A percentile compares a stretch with the other conserved stretches of the same genome.
Conservation (phyloP, 1,139 yeast species). For the Lodderomyces oxycetoniae region DNA sequence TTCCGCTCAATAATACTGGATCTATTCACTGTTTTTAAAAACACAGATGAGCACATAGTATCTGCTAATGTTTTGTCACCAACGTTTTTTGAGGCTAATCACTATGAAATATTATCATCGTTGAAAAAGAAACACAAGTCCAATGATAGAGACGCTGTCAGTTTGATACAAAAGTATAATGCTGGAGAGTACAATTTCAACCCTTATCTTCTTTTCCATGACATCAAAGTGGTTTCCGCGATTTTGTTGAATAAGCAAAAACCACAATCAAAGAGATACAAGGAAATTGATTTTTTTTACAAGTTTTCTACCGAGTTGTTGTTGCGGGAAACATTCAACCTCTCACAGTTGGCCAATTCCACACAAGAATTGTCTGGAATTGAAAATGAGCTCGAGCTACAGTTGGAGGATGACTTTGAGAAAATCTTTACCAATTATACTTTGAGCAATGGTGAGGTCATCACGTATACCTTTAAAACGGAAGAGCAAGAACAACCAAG, state of each 20-base stretch:
- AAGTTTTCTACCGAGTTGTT: slow-evolving; percentile 66
- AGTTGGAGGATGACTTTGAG: slow-evolving; percentile 52
- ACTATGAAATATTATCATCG: slow-evolving; percentile 39
- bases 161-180: slow-evolving; percentile 20
- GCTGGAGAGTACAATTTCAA: slow-evolving; percentile 37
- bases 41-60: slow-evolving; percentile 36
- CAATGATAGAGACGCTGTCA: slow-evolving; percentile 11
- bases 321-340: slow-evolving; percentile 62
- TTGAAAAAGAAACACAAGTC: slow-evolving; percentile 25
- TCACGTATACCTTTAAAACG: slow-evolving; percentile 36
- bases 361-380: slow-evolving; percentile 3
- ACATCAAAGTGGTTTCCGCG: slow-evolving; percentile 61
- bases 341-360: slow-evolving; percentile 11
- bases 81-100: slow-evolving; percentile 42
- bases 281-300: slow-evolving; percentile 61
- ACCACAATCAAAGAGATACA: slow-evolving; percentile 56
- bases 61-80: slow-evolving; percentile 37
- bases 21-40: slow-evolving; percentile 25
- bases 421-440: slow-evolving; percentile 59
- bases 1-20: slow-evolving; percentile 15
- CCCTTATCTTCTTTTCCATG: slow-evolving; percentile 60
- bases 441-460: slow-evolving; percentile 59
- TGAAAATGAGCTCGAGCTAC: slow-evolving; percentile 28
- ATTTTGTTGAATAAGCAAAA: slow-evolving; percentile 43
- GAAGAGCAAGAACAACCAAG: slow-evolving; percentile 23